Conservation (phyloP, 768 basidiomycete species). For the Mycena olivaceomarginata region DNA sequence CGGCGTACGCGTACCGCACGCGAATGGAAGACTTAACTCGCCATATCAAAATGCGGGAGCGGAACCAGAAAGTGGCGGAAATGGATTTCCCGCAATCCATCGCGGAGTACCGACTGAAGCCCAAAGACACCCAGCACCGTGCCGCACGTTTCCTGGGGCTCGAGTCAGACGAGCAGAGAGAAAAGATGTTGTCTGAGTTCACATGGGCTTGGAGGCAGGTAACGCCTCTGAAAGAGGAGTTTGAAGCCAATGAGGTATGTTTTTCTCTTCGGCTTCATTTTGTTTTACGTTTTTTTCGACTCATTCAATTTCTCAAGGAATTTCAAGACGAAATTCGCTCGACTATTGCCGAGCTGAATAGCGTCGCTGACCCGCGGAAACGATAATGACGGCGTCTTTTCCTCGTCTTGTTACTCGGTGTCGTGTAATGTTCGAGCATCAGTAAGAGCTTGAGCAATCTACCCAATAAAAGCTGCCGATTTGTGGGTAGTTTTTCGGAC, state of each 20-base stretch:
- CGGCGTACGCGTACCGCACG: slow-evolving; percentile 49
- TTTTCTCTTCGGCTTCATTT: not conserved
- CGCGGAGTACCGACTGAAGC: slow-evolving; percentile 57
- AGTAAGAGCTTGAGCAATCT: no score
- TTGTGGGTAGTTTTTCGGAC: no score
- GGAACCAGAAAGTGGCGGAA: slow-evolving; percentile 28
- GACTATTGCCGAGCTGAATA: slow-evolving; percentile 9
- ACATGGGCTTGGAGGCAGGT: slow-evolving; percentile 73
- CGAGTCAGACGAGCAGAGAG: slow-evolving; percentile 55
- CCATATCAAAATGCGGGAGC: slow-evolving; percentile 29
- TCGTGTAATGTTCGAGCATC: no score
- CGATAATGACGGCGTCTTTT: not conserved
- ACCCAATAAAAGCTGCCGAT: no score
- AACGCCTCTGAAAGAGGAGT: slow-evolving; percentile 62
- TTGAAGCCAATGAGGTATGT: slow-evolving; percentile 56
- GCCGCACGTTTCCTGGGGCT: slow-evolving; percentile 67
- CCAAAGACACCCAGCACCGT: slow-evolving; percentile 68
- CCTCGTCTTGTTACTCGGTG: no score
- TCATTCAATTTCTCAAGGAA: slow-evolving; percentile 11
- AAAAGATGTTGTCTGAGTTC: slow-evolving; percentile 69
- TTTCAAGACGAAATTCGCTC: slow-evolving; percentile 34
- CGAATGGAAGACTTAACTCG: slow-evolving; percentile 52
- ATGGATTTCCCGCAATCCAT: slow-evolving; percentile 57
- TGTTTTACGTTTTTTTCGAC: no score
- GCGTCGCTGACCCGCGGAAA: slow-evolving; percentile 25